phyloP scores from a whole-genome alignment of 2,329 filamentous ascomycete species.

The Delphinella strobiligena region DNA sequence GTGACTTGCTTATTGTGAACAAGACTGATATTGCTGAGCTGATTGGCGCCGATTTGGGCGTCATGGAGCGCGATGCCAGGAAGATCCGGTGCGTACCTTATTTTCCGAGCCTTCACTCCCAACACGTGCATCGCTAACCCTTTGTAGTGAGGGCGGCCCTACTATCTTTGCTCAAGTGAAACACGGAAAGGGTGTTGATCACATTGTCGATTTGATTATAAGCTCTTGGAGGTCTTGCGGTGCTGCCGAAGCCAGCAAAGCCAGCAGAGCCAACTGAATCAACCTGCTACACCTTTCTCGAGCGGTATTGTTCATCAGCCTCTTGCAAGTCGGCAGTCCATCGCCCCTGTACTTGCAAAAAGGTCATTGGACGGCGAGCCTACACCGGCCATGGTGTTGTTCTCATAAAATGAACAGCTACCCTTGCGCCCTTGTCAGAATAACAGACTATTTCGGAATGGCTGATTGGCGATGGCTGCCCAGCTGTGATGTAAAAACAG shows the following conservation, averaged over 20 bases:
- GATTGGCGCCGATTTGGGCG: slow-evolving; percentile 75
- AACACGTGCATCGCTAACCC: background rate
- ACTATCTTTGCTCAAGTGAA: slow-evolving; percentile 98
- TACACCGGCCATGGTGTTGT: too few relatives aligned
- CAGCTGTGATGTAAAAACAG: too few relatives aligned
- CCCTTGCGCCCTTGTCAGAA: too few relatives aligned
- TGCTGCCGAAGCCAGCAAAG: slow-evolving; percentile 37
- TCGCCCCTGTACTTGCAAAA: too few relatives aligned
- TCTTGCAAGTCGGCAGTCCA: too few relatives aligned
- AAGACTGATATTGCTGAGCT: slow-evolving; percentile 91
- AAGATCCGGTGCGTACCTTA: slow-evolving; percentile 51
- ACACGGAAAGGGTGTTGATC: slow-evolving; percentile 69
- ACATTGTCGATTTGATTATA: slow-evolving; percentile 77
- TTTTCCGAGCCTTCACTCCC: background rate
- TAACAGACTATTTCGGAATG: too few relatives aligned
- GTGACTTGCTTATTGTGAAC: slow-evolving; percentile 85
- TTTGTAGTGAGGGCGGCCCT: slow-evolving; percentile 67
- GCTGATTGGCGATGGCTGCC: too few relatives aligned
- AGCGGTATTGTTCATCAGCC: too few relatives aligned
- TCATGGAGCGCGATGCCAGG: slow-evolving; percentile 90
- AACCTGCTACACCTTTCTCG: too few relatives aligned
- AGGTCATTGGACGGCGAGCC: too few relatives aligned
- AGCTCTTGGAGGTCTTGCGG: slow-evolving; percentile 90
- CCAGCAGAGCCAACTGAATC: too few relatives aligned
- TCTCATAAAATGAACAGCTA: too few relatives aligned